Base-by-base conservation (phyloP, 2,329 filamentous ascomycete genomes). In the Fusarium verticillioides region DNA sequence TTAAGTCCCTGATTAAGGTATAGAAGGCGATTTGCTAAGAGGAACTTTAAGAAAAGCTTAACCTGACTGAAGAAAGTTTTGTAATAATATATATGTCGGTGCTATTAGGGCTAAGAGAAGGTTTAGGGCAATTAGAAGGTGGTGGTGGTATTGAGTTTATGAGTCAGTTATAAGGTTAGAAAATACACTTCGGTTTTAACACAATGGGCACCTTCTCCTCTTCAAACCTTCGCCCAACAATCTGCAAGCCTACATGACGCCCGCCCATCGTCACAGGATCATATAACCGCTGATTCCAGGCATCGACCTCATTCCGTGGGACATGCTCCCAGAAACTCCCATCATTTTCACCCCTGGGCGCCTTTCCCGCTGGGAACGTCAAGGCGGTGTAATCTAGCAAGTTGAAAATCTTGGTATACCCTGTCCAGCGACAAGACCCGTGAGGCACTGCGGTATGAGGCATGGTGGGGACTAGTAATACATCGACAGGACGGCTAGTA, bases 351-450 rank as follows among this genome's bases (percentile, higher is more conserved):
- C 5, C 9, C 16, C 5, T 36, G 32, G 30, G 19, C 18, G 30
- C n/a, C 4, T 18, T 52, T 7, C n/a, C 47, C 5, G 16, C 30
- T 19, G 30, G 47, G 18, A 52, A 52, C 3, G n/a, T 23, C 12
- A 52, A 30, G 18, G 49, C 59, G 4, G 49, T 57, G 16, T 61
- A 61, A 4, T 61, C 49, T 1, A 61, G 18, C 6, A 61, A 30
- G 23, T 61, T 61, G 21, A 57, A 61, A 7, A 39, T 53, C 32
- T 61, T 61, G 15, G 59, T 61, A 16, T 61, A 57, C 2, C 59
- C 59, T 1, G 32, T 57, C 59, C 39, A 61, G 5, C 59, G 49
- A 43, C 39, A 39, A 4, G 23, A n/a, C 1, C 49, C 39, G 8
- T 57, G 59, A 7, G 37, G 49, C 0, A 61, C 39, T 12, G 49